These are phyloP conservation scores for Xylaria sp. DNA, from an alignment of 2,329 filamentous ascomycete genomes.

Conservation along the genomic window DNA sequence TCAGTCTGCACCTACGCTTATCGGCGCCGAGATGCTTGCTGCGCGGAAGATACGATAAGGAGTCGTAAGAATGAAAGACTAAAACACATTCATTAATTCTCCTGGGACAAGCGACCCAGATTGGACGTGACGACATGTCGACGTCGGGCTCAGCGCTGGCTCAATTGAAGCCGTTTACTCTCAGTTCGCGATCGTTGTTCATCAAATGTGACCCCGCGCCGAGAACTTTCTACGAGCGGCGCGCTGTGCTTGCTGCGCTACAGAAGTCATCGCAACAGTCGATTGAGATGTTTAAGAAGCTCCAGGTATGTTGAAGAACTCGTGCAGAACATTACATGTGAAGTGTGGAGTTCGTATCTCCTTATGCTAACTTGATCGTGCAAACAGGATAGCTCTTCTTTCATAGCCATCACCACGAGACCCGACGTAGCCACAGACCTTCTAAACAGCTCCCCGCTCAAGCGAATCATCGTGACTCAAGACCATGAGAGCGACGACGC, in stretches of 20 bases:
- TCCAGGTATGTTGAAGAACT: constrained; percentile 50
- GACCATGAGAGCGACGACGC: constrained; percentile 21
- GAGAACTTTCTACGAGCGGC: constrained; percentile 63
- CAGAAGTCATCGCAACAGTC: constrained; percentile 50
- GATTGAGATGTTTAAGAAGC: constrained; percentile 65
- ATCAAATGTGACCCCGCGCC: constrained; percentile 64
- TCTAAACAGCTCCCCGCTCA: constrained; percentile 60
- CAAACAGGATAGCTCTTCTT: constrained; percentile 59
- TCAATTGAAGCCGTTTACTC: constrained; percentile 46
- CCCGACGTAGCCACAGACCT: constrained; percentile 54
- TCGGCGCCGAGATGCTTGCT: too few relatives aligned
- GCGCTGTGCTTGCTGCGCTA: constrained; percentile 64
- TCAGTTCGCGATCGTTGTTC: constrained; percentile 54
- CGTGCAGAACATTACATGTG: neutral
- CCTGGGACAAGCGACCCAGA: constrained; percentile 1
- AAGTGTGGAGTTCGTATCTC: neutral
- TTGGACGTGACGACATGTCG: constrained; percentile 40
- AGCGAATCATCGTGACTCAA: constrained; percentile 55
- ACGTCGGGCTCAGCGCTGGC: constrained; percentile 43
- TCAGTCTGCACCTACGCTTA: neutral
- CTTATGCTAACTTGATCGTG: neutral
- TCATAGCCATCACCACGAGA: constrained; percentile 61
- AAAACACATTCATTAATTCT: neutral
- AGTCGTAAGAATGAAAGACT: too few relatives aligned
- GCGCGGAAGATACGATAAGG: constrained; percentile 8